Evolutionary conservation across 768 basidiomycete species (phyloP), one percentile per base, ranked within the genome.

Genomic region (Kwoniella europaea): DNA sequence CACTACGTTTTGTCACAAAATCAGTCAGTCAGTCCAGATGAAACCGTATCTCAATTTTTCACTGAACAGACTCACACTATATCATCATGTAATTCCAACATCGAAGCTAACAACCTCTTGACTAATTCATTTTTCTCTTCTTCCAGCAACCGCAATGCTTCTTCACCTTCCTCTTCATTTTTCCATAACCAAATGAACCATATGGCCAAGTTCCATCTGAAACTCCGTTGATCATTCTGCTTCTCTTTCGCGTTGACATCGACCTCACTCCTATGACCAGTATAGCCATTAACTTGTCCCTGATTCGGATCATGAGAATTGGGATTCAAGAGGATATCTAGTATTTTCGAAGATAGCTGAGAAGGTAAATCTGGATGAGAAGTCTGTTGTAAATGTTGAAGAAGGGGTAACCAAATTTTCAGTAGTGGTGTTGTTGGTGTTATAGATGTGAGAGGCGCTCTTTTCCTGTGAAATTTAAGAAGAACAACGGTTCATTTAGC

Each of bases 351-450:
- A 1, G 77, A 67, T 3, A 80, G 61, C 1, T 41, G 9, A 16
- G 27, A 2, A 2, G 63, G 12, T 22, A 78, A 73, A 5, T 64
- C 56, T 1, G 74, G 62, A n/a, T 60, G 58, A 1, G 67, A 54
- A 54, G 55, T 59, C 2, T 44, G 42, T 2, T 70, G 41, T 13
- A 82, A 69, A 42, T 76, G 67, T 2, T 65, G 41, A 13, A 83
- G 72, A 1, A 83, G 71, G 12, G 76, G 76, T 15, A 24, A 22
- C 82, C 82, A 83, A 18, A 83, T 72, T 35, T 74, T 72, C 15
- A 73, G 29, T 13, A 76, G 67, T 2, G 79, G 66, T n/a, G 29
- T 57, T 10, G 79, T 64, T 0, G 81, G 63, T 65, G 22, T 54
- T 44, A 13, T 15, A 10, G 58, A 54, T 46, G 54, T 56, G 3